Base-by-base conservation (phyloP, 768 basidiomycete genomes). In the Mycena galericulata region DNA sequence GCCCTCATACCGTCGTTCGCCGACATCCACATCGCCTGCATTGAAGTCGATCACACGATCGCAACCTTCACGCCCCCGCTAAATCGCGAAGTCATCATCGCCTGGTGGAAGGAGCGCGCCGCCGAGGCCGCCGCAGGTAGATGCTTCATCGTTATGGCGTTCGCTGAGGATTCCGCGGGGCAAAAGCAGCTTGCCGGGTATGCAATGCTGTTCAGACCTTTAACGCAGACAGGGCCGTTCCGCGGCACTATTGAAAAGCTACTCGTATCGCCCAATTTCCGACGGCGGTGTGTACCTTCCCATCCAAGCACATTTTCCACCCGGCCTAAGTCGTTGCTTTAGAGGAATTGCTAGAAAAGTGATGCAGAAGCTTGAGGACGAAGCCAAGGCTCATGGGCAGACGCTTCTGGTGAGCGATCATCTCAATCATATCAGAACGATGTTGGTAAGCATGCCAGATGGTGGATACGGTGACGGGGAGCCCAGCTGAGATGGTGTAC, bases 21-120 rank as follows among this genome's bases (percentile, higher is more conserved):
- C 40, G 69, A 67, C 60, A 67, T 70, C 47, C 69, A 70, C 59
- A 66, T 70, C 45, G 64, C 63, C 5, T 70, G 69, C 69, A 70
- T 70, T 41, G 59, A 67, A 47, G 50, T 46, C 3, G 58, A 61
- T 40, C 49, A 70, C 27, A 70, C 60, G 2, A 67, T 70, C 61
- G 69, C 69, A 36, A 70, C n/a, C n/a, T n/a, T n/a, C n/a, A n/a
- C n/a, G n/a, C n/a, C n/a, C n/a, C n/a, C n/a, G n/a, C n/a, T n/a
- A 53, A 32, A 60, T 10, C 53, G 60, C 32, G 53, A 61, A 12
- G 45, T 24, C 8, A 66, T 70, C 49, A 53, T 57, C 36, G 32
- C 40, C 14, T 66, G 34, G 41, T 70, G 69, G 69, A 38, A 50
- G 18, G 64, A 34, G 18, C 50, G 57, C 20, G 64, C 40, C 5